Conservation (phyloP, 1,284 basidiomycete genomes). For the Trametes hirsuta region DNA sequence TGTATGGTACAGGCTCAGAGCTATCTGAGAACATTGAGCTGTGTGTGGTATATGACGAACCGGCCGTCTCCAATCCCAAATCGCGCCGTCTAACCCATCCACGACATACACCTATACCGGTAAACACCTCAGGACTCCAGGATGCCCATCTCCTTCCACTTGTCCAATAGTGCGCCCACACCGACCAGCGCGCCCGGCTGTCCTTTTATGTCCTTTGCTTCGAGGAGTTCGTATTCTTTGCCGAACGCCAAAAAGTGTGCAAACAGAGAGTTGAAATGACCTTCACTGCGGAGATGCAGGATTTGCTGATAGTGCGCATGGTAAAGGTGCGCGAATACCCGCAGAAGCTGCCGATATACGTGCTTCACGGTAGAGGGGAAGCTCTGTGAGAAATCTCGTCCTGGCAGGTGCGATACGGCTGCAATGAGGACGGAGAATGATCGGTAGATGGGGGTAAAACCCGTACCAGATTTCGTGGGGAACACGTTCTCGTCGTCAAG, state of each 20-base stretch:
- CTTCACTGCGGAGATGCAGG: slow-evolving; percentile 92
- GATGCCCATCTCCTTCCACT: slow-evolving; percentile 85
- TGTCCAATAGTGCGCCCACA: slow-evolving; percentile 86
- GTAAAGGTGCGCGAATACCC: slow-evolving; percentile 98
- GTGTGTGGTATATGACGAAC: slow-evolving; percentile 31
- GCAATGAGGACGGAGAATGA: background rate
- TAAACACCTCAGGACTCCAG: slow-evolving; percentile 46
- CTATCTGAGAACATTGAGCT: slow-evolving; percentile 11
- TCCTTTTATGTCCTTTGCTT: slow-evolving; percentile 88
- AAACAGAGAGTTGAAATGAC: slow-evolving; percentile 98
- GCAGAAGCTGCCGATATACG: slow-evolving; percentile 94
- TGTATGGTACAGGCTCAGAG: slow-evolving; percentile 23
- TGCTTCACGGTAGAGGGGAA: slow-evolving; percentile 96
- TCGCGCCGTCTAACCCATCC: slow-evolving; percentile 1
- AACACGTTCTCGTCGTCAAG: slow-evolving; percentile 93
- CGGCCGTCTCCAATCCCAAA: slow-evolving; percentile 25
- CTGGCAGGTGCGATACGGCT: slow-evolving; percentile 40
- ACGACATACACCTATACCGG: background rate
- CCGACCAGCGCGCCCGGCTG: slow-evolving; percentile 64
- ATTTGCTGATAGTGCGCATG: slow-evolving; percentile 93
- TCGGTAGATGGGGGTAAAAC: background rate
- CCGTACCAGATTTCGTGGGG: slow-evolving; percentile 90
- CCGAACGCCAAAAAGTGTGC: slow-evolving; percentile 97
- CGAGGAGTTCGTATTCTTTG: slow-evolving; percentile 90
- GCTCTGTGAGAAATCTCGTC: slow-evolving; percentile 87